These are phyloP conservation scores for Brassica cretica DNA, from an alignment of 345 rosid species.

Conservation along the genomic window DNA sequence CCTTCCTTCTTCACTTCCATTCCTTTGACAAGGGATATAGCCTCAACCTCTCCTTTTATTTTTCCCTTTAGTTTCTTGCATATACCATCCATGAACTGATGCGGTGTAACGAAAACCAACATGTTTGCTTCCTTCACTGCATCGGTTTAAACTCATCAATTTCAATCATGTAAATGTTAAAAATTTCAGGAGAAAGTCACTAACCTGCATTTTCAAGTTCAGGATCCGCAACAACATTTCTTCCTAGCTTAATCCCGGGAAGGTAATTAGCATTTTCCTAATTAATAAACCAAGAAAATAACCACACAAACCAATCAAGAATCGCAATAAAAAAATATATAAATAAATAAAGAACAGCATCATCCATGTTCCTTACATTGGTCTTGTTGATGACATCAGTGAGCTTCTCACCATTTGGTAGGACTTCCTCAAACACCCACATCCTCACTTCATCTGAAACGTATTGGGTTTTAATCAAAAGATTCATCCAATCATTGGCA, in stretches of 20 bases:
- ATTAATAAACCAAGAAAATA: not conserved
- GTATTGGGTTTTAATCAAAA: not conserved
- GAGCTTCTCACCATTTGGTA: constrained; percentile 88
- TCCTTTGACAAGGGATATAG: constrained; percentile 90
- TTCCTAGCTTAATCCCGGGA: constrained; percentile 88
- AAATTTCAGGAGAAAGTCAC: not conserved
- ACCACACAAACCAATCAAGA: not conserved
- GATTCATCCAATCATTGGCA: not conserved
- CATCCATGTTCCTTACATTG: constrained; percentile 53
- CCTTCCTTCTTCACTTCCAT: constrained; percentile 97
- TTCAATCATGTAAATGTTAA: not conserved
- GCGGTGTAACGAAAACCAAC: constrained; percentile 93
- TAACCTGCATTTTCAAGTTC: constrained; percentile 86
- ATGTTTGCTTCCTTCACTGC: constrained; percentile 82
- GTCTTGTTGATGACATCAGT: constrained; percentile 78
- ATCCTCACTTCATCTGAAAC: constrained; percentile 92
- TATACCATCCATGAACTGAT: constrained; percentile 87
- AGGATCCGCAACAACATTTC: constrained; percentile 80
- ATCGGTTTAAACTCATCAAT: constrained; percentile 1
- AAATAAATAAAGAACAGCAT: not conserved
- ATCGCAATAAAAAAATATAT: not conserved
- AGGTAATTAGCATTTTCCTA: constrained; percentile 92
- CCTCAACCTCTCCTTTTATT: constrained; percentile 59
- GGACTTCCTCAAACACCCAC: constrained; percentile 94
- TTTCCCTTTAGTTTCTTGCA: constrained; percentile 79